Evolutionary conservation across 495 filamentous ascomycete species (phyloP).

Genomic region (Penicillium bovifimosum): DNA sequence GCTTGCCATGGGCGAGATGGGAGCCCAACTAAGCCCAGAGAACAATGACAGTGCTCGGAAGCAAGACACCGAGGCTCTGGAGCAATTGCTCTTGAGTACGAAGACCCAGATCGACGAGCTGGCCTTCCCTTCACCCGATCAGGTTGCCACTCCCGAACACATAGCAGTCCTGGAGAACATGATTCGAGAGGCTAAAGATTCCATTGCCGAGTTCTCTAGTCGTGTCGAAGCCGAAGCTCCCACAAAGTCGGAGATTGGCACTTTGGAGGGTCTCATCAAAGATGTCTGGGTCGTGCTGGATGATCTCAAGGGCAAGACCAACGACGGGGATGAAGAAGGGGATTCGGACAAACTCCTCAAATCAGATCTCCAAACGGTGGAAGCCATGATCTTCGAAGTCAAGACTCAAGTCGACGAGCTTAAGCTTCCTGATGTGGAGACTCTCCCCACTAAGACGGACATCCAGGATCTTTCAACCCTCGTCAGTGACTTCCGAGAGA

Average conservation of each 20-base stretch:
- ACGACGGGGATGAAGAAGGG: constrained; percentile 49
- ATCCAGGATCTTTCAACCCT: constrained; percentile 60
- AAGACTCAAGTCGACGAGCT: constrained; percentile 70
- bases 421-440: constrained; percentile 58
- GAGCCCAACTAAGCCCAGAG: constrained; percentile 21
- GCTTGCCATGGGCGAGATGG: constrained; percentile 44
- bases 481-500: constrained; percentile 65
- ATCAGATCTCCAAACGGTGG: constrained; percentile 71
- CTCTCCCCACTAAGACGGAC: constrained; percentile 55
- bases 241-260: constrained; percentile 68
- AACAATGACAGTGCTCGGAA: constrained; percentile 47
- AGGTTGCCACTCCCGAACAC: constrained; percentile 67
- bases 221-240: constrained; percentile 58
- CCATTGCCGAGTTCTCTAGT: constrained; percentile 51
- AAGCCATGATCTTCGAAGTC: constrained; percentile 71
- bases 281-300: constrained; percentile 69
- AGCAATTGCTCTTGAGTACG: constrained; percentile 77
- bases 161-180: constrained; percentile 66
- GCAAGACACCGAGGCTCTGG: constrained; percentile 83
- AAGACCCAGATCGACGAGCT: constrained; percentile 79
- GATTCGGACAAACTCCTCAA: constrained; percentile 65
- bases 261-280: constrained; percentile 69
- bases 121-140: constrained; percentile 53
- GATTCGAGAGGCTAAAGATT: constrained; percentile 65
- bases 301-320: constrained; percentile 60